Base-by-base conservation (phyloP, 2,329 filamentous ascomycete species). In the Phaeophleospora eucalypticola region DNA sequence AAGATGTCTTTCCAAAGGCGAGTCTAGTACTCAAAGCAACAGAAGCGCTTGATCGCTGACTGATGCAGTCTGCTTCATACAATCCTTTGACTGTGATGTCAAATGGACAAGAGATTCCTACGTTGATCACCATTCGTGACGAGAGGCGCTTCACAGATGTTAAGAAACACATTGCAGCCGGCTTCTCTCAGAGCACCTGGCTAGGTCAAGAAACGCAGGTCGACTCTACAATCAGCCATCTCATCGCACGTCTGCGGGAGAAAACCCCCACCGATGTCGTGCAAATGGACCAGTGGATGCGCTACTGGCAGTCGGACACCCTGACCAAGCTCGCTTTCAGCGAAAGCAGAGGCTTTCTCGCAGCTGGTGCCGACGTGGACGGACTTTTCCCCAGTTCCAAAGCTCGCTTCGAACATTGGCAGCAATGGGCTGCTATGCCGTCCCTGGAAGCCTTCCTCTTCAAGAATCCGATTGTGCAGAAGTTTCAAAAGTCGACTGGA, bases 231-330 rank as follows among this genome's bases (percentile, higher is more conserved):
- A 36, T 52, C 20, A n/a, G 36, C 3, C n/a, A 40, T 17, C 37
- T 52, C 15, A 36, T 52, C 17, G 35, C 21, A 16, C 46, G 46
- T 10, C 43, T 52, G 2, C 46, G 38, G 10, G 32, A 19, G 2
- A 34, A 20, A 38, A 20, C 10, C 9, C 29, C 17, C 8, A 4
- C 20, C 2, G 12, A 14, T 3, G 12, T 49, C 10, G 16, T 40
- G 3, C 24, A 12, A 6, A 32, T 52, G 7, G 43, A 46, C 16
- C 29, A 10, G 3, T 52, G 46, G 49, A 39, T 49, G 12, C 35
- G 38, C 15, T 49, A 46, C 33, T 52, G 46, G 49, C 35, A 39
- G 12, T 49, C 49, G 33, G 49, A 52, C 17, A 52, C 49, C 4
- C 34, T 52, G 3, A 41, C 49, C 17, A 46, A 34, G 4, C 39